phyloP scores from a whole-genome alignment of 2,329 filamentous ascomycete species.

The Pseudopithomyces maydicus region DNA sequence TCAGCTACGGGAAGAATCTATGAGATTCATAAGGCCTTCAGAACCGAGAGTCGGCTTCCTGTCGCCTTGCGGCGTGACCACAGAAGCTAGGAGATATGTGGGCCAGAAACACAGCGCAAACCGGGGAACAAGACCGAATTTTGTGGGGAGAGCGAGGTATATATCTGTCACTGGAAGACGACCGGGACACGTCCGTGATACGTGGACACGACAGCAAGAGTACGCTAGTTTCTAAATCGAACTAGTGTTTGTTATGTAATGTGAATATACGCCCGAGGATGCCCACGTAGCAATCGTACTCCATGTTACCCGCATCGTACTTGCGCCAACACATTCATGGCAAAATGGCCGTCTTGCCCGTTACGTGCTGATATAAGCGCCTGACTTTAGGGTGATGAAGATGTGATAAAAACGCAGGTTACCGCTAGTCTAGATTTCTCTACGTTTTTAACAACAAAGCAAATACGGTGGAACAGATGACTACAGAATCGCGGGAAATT shows the following conservation, averaged over 20 bases:
- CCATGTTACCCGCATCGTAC: not conserved
- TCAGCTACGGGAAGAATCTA: too few relatives aligned
- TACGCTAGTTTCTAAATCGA: not conserved
- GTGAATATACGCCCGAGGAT: not conserved
- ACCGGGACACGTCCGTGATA: not conserved
- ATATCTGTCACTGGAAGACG: not conserved
- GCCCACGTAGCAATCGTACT: constrained; percentile 2
- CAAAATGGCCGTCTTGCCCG: not conserved
- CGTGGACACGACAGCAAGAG: not conserved
- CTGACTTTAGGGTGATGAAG: not conserved
- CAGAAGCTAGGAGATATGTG: too few relatives aligned
- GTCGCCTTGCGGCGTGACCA: too few relatives aligned
- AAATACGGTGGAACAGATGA: not conserved
- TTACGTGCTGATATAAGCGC: not conserved
- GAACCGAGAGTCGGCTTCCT: too few relatives aligned
- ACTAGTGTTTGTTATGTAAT: not conserved
- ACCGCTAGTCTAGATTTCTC: not conserved
- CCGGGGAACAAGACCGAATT: too few relatives aligned
- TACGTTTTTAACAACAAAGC: not conserved
- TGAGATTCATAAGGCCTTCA: too few relatives aligned
- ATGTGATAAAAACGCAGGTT: not conserved
- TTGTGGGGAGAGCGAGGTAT: too few relatives aligned
- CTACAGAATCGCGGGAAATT: not conserved
- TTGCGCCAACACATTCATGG: not conserved
- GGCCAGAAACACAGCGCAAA: too few relatives aligned